phyloP scores from a whole-genome alignment of 495 filamentous ascomycete species.

The Apiosordaria backusii region DNA sequence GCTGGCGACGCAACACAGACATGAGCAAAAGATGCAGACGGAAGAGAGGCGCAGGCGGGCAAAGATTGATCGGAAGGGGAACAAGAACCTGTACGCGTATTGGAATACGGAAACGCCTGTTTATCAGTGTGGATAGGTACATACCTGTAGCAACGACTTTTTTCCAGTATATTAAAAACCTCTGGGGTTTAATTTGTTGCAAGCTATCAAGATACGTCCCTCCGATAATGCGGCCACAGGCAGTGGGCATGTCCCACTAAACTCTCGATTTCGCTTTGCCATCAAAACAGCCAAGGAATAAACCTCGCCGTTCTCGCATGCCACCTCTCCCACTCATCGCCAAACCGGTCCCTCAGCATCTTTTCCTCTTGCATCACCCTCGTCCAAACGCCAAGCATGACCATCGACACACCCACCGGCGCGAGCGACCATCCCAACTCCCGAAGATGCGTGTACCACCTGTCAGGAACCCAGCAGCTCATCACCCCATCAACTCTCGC shows the following conservation, averaged over 20 bases:
- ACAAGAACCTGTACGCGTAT: constrained; percentile 12
- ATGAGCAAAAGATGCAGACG: constrained; percentile 27
- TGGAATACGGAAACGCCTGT: constrained; percentile 2
- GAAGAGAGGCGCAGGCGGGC: constrained; percentile 14
- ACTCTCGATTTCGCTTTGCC: background rate
- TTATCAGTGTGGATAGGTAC: constrained; percentile 2
- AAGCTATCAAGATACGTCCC: too few relatives aligned
- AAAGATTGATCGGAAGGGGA: constrained; percentile 7
- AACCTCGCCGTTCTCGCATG: constrained; percentile 33
- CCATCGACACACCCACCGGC: constrained; percentile 1
- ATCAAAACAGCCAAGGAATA: constrained; percentile 30
- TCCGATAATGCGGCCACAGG: too few relatives aligned
- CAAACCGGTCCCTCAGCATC: constrained; percentile 43
- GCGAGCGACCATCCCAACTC: constrained; percentile 17
- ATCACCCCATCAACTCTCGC: constrained; percentile 27
- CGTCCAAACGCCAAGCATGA: constrained; percentile 15
- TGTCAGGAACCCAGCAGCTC: constrained; percentile 33
- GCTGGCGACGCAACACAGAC: constrained; percentile 30
- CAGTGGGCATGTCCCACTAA: too few relatives aligned
- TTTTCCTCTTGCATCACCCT: constrained; percentile 40
- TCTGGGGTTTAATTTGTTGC: too few relatives aligned
- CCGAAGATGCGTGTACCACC: constrained; percentile 24
- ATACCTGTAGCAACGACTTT: too few relatives aligned
- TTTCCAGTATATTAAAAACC: too few relatives aligned
- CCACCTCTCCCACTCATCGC: constrained; percentile 44